Evolutionary conservation across 495 filamentous ascomycete genomes (phyloP).

Genomic region (Hypoxylon lienhwacheense): DNA sequence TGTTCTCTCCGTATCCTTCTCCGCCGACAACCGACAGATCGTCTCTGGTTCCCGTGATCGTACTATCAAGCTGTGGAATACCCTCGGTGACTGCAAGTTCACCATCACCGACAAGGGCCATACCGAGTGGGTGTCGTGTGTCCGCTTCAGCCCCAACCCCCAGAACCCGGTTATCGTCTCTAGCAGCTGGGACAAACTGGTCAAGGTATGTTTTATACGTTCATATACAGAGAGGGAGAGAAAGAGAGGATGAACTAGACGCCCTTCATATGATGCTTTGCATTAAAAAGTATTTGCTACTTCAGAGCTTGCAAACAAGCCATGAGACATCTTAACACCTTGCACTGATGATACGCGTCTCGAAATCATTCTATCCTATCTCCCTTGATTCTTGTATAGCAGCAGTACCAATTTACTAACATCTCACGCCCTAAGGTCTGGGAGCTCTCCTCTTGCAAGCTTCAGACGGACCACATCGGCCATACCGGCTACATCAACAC

Average conservation of each 20-base stretch:
- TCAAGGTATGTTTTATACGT: slow-evolving; percentile 82
- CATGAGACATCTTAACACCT: slow-evolving; percentile 97
- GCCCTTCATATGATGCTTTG: slow-evolving; percentile 78
- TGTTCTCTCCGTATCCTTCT: slow-evolving; percentile 99
- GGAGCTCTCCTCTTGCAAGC: slow-evolving; percentile 98
- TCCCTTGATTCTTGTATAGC: slow-evolving; percentile 4
- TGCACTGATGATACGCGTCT: slow-evolving; percentile 70
- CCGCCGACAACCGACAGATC: slow-evolving; percentile 99
- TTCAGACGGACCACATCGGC: slow-evolving; percentile 99
- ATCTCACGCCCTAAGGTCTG: slow-evolving; percentile 71
- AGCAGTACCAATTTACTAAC: slow-evolving; percentile 6
- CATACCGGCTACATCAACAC: slow-evolving; percentile 99
- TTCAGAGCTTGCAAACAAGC: slow-evolving; percentile 90
- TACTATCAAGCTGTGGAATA: slow-evolving; percentile 99
- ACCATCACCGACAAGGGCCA: slow-evolving; percentile 99
- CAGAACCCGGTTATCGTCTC: slow-evolving; percentile 99
- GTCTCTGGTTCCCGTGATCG: slow-evolving; percentile 97
- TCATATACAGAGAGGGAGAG: too few species aligned
- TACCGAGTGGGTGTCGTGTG: slow-evolving; percentile 99
- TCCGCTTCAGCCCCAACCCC: slow-evolving; percentile 99
- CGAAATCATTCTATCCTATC: slow-evolving; percentile 25
- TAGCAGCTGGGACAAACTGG: slow-evolving; percentile 98
- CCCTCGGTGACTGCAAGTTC: slow-evolving; percentile 99
- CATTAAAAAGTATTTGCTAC: slow-evolving; percentile 99
- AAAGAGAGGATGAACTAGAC: not conserved